These are phyloP conservation scores for Pisolithus thermaeus DNA, from an alignment of 1,284 basidiomycete species.

Conservation along the genomic window DNA sequence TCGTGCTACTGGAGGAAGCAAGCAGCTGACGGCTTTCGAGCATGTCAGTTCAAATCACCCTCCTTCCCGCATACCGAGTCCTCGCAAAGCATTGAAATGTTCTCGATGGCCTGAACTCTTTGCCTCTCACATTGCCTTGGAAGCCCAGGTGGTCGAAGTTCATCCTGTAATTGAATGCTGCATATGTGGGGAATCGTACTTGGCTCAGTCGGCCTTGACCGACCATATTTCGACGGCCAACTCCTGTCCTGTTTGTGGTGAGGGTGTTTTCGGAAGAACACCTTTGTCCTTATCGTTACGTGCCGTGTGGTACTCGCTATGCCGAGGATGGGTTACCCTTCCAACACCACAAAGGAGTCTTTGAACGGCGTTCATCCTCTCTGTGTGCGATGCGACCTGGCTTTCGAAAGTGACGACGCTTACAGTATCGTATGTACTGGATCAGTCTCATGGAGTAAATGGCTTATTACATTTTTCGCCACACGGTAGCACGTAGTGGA, in stretches of 20 bases:
- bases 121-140: constrained; percentile 7
- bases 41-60: constrained; percentile 14
- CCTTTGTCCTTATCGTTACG: constrained; percentile 22
- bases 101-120: constrained; percentile 8
- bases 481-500: constrained; percentile 20
- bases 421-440: constrained; percentile 17
- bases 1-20: constrained; percentile 2
- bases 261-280: constrained; percentile 28
- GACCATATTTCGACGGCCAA: constrained; percentile 27
- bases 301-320: constrained; percentile 19
- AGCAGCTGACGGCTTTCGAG: constrained; percentile 7
- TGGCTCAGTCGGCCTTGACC: constrained; percentile 22
- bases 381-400: constrained; percentile 22
- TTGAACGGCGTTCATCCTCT: constrained; percentile 20
- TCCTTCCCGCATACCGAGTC: constrained; percentile 7
- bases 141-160: constrained; percentile 1
- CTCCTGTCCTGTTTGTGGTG: constrained; percentile 28
- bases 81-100: constrained; percentile 4
- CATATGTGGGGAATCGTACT: constrained; percentile 21
- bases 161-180: constrained; percentile 15
- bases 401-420: constrained; percentile 14
- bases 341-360: constrained; percentile 23
- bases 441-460: neutral
- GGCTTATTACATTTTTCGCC: constrained; percentile 1
- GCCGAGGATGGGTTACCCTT: constrained; percentile 23